These are phyloP conservation scores for Saturnispora saitoi DNA, from an alignment of 805 yeast genomes.

Conservation along the genomic window DNA sequence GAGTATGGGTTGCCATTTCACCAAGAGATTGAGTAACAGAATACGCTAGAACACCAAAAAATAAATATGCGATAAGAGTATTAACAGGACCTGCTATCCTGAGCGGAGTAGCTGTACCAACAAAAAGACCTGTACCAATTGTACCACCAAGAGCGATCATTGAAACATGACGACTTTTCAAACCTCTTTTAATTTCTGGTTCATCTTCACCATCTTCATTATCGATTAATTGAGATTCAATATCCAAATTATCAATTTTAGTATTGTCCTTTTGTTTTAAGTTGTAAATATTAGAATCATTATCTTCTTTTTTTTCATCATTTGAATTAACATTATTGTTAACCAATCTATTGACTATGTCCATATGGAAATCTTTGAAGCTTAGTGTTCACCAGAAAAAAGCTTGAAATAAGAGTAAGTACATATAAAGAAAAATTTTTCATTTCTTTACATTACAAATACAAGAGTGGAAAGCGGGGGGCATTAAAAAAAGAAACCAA, in stretches of 20 bases:
- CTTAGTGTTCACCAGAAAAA: not conserved
- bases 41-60: constrained; percentile 58
- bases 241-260: not conserved
- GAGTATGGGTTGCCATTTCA: constrained; percentile 75
- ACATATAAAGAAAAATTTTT: not conserved
- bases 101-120: constrained; percentile 52
- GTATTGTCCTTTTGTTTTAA: not conserved
- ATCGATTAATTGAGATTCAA: constrained; percentile 3
- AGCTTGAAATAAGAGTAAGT: too few relatives aligned
- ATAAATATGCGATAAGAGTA: constrained; percentile 52
- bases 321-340: not conserved
- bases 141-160: constrained; percentile 79
- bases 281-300: not conserved
- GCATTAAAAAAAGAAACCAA: too few relatives aligned
- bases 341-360: not conserved
- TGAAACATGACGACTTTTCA: constrained; percentile 59
- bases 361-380: not conserved
- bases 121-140: constrained; percentile 71
- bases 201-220: constrained; percentile 14
- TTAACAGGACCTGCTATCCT: constrained; percentile 60
- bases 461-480: too few relatives aligned
- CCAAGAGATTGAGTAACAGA: constrained; percentile 66
- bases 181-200: constrained; percentile 35
- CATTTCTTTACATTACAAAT: too few relatives aligned
- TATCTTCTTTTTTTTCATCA: not conserved